phyloP scores from a whole-genome alignment of 164 flowering plant genomes.

The Aristolochia contorta region DNA sequence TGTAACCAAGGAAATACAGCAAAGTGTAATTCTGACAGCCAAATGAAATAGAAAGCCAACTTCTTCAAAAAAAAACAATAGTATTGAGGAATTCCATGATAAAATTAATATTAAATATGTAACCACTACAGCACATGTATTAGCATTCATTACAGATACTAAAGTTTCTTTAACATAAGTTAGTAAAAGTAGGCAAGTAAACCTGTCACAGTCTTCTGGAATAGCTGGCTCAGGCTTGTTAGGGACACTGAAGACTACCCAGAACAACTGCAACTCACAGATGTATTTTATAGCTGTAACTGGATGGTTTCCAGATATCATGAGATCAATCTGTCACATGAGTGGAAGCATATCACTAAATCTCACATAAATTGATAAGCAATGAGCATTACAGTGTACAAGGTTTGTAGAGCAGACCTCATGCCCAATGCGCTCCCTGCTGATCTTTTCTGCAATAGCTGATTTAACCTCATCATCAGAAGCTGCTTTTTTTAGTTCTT shows the following conservation, averaged over 20 bases:
- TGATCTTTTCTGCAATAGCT: conserved; percentile 79
- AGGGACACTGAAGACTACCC: conserved; percentile 68
- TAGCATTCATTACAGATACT: too few species aligned
- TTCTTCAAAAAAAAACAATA: neutral
- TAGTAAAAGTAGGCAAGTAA: neutral
- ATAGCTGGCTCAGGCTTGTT: conserved; percentile 30
- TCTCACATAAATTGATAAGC: neutral
- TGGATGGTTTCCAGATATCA: conserved; percentile 83
- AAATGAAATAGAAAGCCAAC: too few species aligned
- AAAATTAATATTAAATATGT: too few species aligned
- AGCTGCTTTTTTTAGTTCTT: conserved; percentile 72
- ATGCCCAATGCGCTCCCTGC: conserved; percentile 90
- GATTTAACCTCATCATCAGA: conserved; percentile 56
- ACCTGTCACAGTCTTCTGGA: conserved; percentile 58
- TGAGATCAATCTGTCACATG: conserved; percentile 75
- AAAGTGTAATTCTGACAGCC: too few species aligned
- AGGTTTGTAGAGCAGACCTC: conserved; percentile 43
- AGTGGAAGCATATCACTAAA: neutral
- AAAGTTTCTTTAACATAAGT: too few species aligned
- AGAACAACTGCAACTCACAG: conserved; percentile 59
- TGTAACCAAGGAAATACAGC: too few species aligned
- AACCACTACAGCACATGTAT: too few species aligned
- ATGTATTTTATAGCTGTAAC: conserved; percentile 61
- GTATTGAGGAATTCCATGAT: too few species aligned
- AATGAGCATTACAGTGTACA: neutral